phyloP scores from a whole-genome alignment of 768 basidiomycete genomes.

The Leucosporidium creatinivorum region DNA sequence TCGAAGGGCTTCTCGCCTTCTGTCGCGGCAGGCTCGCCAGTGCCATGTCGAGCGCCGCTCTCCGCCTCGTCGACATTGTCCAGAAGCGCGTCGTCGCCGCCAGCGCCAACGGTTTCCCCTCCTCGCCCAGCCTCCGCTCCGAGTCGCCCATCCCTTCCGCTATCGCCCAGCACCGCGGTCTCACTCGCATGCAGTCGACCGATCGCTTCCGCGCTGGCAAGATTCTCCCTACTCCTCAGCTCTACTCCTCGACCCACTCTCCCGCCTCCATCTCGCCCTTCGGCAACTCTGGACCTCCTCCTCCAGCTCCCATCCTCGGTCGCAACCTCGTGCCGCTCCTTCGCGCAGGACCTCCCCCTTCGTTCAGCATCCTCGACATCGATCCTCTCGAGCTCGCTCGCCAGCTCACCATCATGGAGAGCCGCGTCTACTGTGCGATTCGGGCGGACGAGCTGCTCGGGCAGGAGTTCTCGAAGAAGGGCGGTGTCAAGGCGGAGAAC shows the following conservation, averaged over 20 bases:
- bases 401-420: slow-evolving; percentile 91
- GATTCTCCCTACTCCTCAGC: slow-evolving; percentile 9
- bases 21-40: slow-evolving; percentile 36
- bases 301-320: slow-evolving; percentile 75
- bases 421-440: slow-evolving; percentile 74
- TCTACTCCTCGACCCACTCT: slow-evolving; percentile 14
- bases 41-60: slow-evolving; percentile 41
- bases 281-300: neutral
- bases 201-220: slow-evolving; percentile 35
- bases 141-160: neutral
- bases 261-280: neutral
- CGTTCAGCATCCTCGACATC: slow-evolving; percentile 77
- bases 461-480: slow-evolving; percentile 62
- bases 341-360: slow-evolving; percentile 44
- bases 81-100: slow-evolving; percentile 31
- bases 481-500: slow-evolving; percentile 52
- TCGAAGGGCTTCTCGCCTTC: slow-evolving; percentile 41
- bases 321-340: slow-evolving; percentile 65
- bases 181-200: slow-evolving; percentile 26
- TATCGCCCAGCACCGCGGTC: neutral
- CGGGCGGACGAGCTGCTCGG: slow-evolving; percentile 74
- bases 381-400: slow-evolving; percentile 85
- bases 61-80: slow-evolving; percentile 41
- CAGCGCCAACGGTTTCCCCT: neutral
- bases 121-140: neutral